phyloP scores from a whole-genome alignment of 2,329 filamentous ascomycete species.

The Chrysosphaeria jannelii region DNA sequence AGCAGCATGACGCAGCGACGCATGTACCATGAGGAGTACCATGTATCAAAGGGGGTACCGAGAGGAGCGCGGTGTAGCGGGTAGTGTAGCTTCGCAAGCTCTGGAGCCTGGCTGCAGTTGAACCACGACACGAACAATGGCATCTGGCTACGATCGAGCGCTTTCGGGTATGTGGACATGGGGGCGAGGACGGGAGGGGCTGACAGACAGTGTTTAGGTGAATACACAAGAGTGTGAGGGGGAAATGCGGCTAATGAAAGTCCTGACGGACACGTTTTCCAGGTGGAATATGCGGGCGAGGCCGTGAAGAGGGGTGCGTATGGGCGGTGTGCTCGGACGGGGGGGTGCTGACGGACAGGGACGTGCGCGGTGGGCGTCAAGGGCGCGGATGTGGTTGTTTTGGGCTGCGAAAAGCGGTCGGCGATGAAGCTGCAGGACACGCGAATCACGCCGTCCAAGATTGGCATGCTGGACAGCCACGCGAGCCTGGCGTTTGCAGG shows the following conservation, averaged over 20 bases:
- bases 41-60: no score
- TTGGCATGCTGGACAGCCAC: slow-evolving; percentile 72
- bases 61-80: slow-evolving; percentile 1
- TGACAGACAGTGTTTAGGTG: slow-evolving; percentile 70
- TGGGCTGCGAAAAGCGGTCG: slow-evolving; percentile 95
- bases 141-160: slow-evolving; percentile 95
- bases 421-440: slow-evolving; percentile 99
- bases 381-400: slow-evolving; percentile 73
- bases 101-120: background rate
- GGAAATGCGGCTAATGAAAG: no score
- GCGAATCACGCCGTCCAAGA: slow-evolving; percentile 95
- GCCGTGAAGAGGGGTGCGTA: slow-evolving; percentile 77
- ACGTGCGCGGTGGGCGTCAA: slow-evolving; percentile 97
- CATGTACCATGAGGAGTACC: no score
- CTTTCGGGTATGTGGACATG: slow-evolving; percentile 48
- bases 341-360: slow-evolving; percentile 18
- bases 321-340: background rate
- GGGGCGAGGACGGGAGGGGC: background rate
- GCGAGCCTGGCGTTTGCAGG: slow-evolving; percentile 93
- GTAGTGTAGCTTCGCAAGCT: background rate
- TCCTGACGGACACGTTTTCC: slow-evolving; percentile 97
- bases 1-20: no score
- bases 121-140: slow-evolving; percentile 27
- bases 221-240: no score
- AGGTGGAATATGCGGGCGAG: slow-evolving; percentile 97